Conservation (phyloP, 768 basidiomycete species). For the Trametes villosa region DNA sequence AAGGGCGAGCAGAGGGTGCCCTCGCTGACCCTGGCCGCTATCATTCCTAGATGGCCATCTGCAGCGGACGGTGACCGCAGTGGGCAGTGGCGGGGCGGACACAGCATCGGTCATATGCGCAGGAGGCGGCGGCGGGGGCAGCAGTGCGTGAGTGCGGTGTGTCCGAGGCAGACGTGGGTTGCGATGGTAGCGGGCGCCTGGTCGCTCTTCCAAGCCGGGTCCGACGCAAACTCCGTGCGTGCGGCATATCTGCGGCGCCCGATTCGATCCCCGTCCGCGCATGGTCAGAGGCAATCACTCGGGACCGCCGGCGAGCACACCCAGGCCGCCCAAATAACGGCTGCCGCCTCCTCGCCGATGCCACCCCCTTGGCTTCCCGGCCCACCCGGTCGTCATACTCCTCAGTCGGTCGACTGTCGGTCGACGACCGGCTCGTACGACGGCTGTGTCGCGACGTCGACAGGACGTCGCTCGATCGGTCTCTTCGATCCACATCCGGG, state of each 20-base stretch:
- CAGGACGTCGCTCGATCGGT: neutral
- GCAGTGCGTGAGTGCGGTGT: neutral
- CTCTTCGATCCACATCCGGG: neutral
- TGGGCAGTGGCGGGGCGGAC: neutral
- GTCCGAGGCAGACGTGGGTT: conserved; percentile 3
- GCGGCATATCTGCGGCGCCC: conserved; percentile 5
- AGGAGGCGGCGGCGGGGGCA: neutral
- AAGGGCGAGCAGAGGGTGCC: conserved; percentile 6
- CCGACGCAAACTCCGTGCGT: conserved; percentile 5
- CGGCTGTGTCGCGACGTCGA: neutral
- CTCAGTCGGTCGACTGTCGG: neutral
- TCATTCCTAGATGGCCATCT: neutral
- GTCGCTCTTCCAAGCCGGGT: neutral
- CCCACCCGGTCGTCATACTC: too few species aligned
- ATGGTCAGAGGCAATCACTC: conserved; percentile 6
- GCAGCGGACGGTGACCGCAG: conserved; percentile 13
- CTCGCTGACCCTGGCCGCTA: neutral
- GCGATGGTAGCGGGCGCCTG: conserved; percentile 14
- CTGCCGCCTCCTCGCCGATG: neutral
- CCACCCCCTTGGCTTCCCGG: too few species aligned
- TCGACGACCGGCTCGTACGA: neutral
- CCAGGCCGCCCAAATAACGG: neutral
- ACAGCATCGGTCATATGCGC: neutral
- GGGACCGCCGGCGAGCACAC: conserved; percentile 7
- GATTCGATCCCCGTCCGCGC: neutral